Evolutionary conservation across 345 rosid species (phyloP).

Genomic region (Eucalyptus caleyi): DNA sequence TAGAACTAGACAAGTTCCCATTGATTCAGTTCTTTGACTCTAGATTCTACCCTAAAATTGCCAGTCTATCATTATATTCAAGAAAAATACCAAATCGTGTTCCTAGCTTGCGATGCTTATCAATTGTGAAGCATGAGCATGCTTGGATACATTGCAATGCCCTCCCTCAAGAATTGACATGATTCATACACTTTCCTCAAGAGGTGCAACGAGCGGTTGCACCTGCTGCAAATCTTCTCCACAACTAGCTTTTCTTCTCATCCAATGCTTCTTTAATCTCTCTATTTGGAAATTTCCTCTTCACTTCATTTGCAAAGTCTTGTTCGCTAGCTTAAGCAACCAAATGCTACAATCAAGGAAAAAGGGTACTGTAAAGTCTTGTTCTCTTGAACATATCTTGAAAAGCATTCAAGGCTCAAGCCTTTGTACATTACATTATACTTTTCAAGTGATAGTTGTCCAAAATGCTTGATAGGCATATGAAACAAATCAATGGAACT

Average conservation of each 20-base stretch:
- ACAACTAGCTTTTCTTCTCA: not conserved
- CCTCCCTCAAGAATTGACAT: not conserved
- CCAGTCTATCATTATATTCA: not conserved
- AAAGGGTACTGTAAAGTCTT: not conserved
- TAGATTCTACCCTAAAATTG: no score
- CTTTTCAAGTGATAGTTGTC: not conserved
- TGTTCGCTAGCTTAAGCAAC: not conserved
- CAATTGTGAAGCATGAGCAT: not conserved
- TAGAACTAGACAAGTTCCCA: no score
- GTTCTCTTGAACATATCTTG: not conserved
- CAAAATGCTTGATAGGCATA: not conserved
- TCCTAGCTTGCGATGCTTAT: not conserved
- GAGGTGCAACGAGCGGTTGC: not conserved
- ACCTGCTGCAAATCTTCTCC: not conserved
- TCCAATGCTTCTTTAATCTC: not conserved
- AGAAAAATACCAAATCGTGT: not conserved
- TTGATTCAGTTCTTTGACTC: no score
- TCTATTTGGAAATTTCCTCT: not conserved
- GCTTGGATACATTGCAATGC: not conserved
- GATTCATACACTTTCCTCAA: not conserved
- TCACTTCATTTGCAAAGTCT: not conserved
- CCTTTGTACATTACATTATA: not conserved
- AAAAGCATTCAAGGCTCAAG: not conserved
- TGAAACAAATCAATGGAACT: not conserved
- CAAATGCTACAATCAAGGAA: not conserved